Evolutionary conservation across 345 rosid species (phyloP).

Genomic region (Aegle marmelos): DNA sequence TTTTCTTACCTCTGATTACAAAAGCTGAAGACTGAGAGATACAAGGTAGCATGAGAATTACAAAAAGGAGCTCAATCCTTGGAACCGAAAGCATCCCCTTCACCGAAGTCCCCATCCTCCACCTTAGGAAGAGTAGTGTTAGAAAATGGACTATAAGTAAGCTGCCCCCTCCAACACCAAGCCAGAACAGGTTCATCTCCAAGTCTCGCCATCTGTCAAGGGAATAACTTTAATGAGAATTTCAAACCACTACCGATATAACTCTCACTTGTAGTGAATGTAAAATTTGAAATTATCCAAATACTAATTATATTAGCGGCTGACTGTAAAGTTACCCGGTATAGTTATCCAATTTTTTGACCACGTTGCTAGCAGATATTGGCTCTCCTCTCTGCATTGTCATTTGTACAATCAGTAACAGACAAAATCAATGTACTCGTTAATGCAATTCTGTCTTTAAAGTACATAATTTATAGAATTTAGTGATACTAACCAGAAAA

Average conservation of each 20-base stretch:
- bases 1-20: constrained; percentile 42
- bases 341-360: constrained; percentile 42
- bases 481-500: constrained; percentile 42
- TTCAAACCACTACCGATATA: neutral
- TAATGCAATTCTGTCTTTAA: neutral
- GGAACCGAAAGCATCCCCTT: constrained; percentile 40
- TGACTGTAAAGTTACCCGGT: constrained; percentile 31
- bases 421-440: neutral
- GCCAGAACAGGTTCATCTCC: constrained; percentile 56
- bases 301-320: neutral
- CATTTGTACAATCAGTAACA: neutral
- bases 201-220: constrained; percentile 45
- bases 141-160: constrained; percentile 29
- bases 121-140: constrained; percentile 29
- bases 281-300: neutral
- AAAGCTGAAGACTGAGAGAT: constrained; percentile 55
- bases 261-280: neutral
- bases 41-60: constrained; percentile 43
- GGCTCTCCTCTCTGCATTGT: constrained; percentile 56
- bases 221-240: constrained; percentile 8
- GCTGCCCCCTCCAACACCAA: constrained; percentile 36
- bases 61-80: constrained; percentile 46
- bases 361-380: constrained; percentile 39
- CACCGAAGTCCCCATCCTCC: constrained; percentile 41
- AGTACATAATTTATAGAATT: neutral